Evolutionary conservation across 116 monocot species (phyloP).

Genomic region (Dioscorea cayenensis): DNA sequence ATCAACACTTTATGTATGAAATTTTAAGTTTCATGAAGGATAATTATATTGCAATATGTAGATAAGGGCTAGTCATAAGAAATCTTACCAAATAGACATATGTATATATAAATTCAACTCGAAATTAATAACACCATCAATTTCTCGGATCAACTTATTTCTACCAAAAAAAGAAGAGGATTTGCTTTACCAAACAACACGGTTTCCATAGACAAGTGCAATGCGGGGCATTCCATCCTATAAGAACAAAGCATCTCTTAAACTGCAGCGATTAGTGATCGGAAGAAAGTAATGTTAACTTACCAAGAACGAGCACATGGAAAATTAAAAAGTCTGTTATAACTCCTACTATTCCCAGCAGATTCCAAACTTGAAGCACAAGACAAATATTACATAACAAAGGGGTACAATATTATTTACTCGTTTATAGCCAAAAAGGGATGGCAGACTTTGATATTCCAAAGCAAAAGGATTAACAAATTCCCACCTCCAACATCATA

Average conservation of each 20-base stretch:
- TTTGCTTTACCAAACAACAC: constrained; percentile 81
- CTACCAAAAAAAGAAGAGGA: background rate
- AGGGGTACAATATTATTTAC: background rate
- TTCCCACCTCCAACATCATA: constrained; percentile 94
- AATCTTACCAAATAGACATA: too few species aligned
- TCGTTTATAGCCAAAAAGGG: background rate
- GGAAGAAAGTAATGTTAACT: constrained; percentile 9
- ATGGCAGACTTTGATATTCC: background rate
- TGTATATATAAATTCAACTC: too few species aligned
- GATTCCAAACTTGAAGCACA: constrained; percentile 87
- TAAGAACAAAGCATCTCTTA: constrained; percentile 4
- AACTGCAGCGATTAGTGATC: background rate
- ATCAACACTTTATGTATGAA: too few species aligned
- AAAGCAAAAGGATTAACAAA: background rate
- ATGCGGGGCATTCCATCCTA: constrained; percentile 99
- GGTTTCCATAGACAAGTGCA: constrained; percentile 88
- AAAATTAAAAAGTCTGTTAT: constrained; percentile 96
- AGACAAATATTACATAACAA: constrained; percentile 9
- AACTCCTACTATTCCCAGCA: constrained; percentile 93
- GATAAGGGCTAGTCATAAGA: too few species aligned
- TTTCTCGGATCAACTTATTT: background rate
- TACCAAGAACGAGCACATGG: constrained; percentile 98
- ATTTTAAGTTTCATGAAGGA: too few species aligned
- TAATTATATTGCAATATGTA: too few species aligned
- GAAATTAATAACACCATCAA: too few species aligned